Evolutionary conservation across 441 rosid genomes (phyloP).

Genomic region (Pelargonium australe): DNA sequence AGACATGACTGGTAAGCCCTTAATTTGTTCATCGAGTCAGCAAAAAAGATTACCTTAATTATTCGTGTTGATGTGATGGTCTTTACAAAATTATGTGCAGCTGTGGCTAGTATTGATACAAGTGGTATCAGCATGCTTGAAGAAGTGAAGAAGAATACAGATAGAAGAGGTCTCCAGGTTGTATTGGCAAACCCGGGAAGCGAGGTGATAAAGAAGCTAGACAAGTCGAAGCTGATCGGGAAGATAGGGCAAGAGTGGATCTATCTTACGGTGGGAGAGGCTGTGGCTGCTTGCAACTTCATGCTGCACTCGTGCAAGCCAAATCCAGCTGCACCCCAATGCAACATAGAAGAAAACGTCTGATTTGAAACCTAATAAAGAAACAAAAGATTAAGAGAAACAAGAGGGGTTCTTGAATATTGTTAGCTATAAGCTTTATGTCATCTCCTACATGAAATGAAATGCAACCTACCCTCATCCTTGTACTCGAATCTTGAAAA

Average conservation of each 20-base stretch:
- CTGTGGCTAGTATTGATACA: slow-evolving; percentile 48
- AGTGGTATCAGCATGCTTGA: slow-evolving; percentile 56
- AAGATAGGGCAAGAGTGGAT: slow-evolving; percentile 38
- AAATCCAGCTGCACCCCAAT: too few relatives aligned
- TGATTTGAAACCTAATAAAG: background rate
- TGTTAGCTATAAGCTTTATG: slow-evolving; percentile 3
- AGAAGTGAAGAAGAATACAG: slow-evolving; percentile 36
- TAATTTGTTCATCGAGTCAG: background rate
- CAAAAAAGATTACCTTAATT: background rate
- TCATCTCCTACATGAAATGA: background rate
- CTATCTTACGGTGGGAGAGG: slow-evolving; percentile 36
- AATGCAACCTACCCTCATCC: background rate
- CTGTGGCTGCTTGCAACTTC: slow-evolving; percentile 38
- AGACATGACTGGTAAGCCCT: slow-evolving; percentile 36
- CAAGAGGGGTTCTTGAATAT: background rate
- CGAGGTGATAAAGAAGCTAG: slow-evolving; percentile 42
- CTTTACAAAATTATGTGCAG: slow-evolving; percentile 22
- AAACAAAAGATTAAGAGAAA: background rate
- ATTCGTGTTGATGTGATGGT: background rate
- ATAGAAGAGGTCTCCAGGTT: slow-evolving; percentile 41
- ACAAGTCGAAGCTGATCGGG: slow-evolving; percentile 35
- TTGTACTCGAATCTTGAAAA: too few relatives aligned
- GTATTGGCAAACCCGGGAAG: slow-evolving; percentile 36
- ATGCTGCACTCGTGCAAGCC: slow-evolving; percentile 36
- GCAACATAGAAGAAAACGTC: too few relatives aligned